Base-by-base conservation (phyloP, 2,329 filamentous ascomycete genomes). In the Emergomyces orientalis region DNA sequence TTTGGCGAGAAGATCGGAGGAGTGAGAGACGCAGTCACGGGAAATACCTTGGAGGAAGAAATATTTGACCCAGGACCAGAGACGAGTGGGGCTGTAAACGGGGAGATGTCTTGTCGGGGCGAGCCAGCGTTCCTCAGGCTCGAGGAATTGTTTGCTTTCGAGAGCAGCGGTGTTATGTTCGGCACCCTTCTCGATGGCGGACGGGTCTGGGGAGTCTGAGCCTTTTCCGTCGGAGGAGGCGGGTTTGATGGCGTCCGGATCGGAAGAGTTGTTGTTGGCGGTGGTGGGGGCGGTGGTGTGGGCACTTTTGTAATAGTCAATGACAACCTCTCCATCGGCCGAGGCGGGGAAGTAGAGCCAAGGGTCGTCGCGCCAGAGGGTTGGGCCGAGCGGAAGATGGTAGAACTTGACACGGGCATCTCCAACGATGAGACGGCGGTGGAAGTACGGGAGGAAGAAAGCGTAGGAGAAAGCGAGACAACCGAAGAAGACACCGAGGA, bases 41-140 rank as follows among this genome's bases (percentile, higher is more conserved):
- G 73, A 77, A 9, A 79, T 75, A 61, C 77, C 76, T 59, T 76
- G 75, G 7, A 78, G 77, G 63, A 83, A 72, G 9, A 72, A 70
- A 37, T 74, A 78, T 65, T 81, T 81, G 59, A 71, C 65, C 56
- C 76, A 78, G 8, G 76, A 77, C 60, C 67, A 74, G 64, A 71
- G 69, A 55, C 69, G 71, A 41, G 69, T 65, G 14, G 74, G 72
- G 63, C 73, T 69, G 51, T 64, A 66, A 52, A 59, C 6, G n/a
- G 72, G 68, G 17, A 75, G 66, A 25, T 72, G 65, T 39, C 67
- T 69, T 17, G 73, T 69, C 19, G 79, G 76, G 30, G 65, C 68
- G 45, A 76, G 70, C 60, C 70, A 76, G 67, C 67, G 67, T 55
- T 71, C 70, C 34, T 71, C 65, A 11, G 69, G 74, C 41, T 74